phyloP scores from a whole-genome alignment of 768 basidiomycete species.

The Krasilnikovozyma curviuscula region DNA sequence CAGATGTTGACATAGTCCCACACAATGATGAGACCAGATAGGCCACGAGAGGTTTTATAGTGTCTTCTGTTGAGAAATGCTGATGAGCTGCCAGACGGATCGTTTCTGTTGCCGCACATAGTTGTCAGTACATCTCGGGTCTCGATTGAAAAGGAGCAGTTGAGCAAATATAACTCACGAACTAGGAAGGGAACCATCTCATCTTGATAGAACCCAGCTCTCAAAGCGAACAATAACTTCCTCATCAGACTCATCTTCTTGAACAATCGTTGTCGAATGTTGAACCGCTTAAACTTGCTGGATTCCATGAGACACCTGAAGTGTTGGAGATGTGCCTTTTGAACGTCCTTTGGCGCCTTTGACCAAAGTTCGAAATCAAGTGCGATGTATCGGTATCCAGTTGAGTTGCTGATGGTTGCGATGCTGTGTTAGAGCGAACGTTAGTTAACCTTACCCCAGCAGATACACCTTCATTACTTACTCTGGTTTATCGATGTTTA shows the following conservation, averaged over 20 bases:
- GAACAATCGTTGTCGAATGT: slow-evolving; percentile 45
- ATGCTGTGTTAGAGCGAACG: slow-evolving; percentile 35
- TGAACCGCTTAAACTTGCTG: slow-evolving; percentile 60
- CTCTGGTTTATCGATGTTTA: slow-evolving; percentile 67
- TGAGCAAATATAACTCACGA: slow-evolving; percentile 19
- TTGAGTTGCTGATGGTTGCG: slow-evolving; percentile 61
- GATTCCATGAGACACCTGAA: slow-evolving; percentile 52
- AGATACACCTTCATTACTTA: slow-evolving; percentile 27
- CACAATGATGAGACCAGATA: slow-evolving; percentile 67
- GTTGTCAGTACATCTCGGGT: not conserved
- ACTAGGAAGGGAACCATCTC: slow-evolving; percentile 37
- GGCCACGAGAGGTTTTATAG: slow-evolving; percentile 67
- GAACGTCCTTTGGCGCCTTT: slow-evolving; percentile 47
- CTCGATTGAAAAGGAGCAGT: not conserved
- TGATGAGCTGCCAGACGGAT: slow-evolving; percentile 40
- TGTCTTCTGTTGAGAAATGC: slow-evolving; percentile 50
- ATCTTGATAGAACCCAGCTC: slow-evolving; percentile 52
- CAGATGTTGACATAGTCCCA: slow-evolving; percentile 45
- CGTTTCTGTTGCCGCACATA: not conserved
- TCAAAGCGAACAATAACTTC: slow-evolving; percentile 60
- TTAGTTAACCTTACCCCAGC: not conserved
- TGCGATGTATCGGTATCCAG: slow-evolving; percentile 63
- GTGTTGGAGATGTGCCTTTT: slow-evolving; percentile 58
- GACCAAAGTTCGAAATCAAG: slow-evolving; percentile 87
- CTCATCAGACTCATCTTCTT: slow-evolving; percentile 51